Evolutionary conservation across 2,329 filamentous ascomycete genomes (phyloP).

Genomic region (Rutstroemia sp.): DNA sequence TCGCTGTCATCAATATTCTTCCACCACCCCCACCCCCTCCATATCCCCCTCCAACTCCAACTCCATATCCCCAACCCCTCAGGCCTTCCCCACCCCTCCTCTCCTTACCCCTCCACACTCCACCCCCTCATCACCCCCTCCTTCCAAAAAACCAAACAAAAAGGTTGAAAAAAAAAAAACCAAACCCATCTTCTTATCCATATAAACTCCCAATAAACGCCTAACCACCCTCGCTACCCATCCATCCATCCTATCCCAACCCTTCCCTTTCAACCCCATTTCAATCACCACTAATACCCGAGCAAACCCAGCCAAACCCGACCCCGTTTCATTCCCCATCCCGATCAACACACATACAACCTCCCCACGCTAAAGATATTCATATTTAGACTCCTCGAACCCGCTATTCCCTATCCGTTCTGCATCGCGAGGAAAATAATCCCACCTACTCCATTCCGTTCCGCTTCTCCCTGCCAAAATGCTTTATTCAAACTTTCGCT

Average conservation of each 20-base stretch:
- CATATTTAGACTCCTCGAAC: background rate
- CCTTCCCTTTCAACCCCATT: background rate
- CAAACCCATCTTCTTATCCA: background rate
- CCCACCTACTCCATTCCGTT: background rate
- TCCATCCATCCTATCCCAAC: background rate
- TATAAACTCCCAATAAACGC: conserved; percentile 3
- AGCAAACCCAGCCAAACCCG: background rate
- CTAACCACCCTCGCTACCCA: background rate
- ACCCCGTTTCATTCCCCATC: background rate
- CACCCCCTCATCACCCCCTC: background rate
- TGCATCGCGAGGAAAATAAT: background rate
- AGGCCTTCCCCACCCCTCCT: background rate
- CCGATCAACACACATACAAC: background rate
- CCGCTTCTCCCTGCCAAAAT: background rate
- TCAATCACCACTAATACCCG: background rate
- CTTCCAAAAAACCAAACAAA: background rate
- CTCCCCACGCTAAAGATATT: background rate
- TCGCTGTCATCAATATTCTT: background rate
- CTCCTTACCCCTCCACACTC: background rate
- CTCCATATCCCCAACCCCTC: background rate
- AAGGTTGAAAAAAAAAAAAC: background rate
- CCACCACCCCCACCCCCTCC: background rate
- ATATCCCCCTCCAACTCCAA: background rate
- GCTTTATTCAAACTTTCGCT: background rate
- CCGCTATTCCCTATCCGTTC: background rate